Evolutionary conservation across 495 filamentous ascomycete genomes (phyloP), one percentile per base, ranked within the genome.

Genomic region (Aspergillus heteromorphus): DNA sequence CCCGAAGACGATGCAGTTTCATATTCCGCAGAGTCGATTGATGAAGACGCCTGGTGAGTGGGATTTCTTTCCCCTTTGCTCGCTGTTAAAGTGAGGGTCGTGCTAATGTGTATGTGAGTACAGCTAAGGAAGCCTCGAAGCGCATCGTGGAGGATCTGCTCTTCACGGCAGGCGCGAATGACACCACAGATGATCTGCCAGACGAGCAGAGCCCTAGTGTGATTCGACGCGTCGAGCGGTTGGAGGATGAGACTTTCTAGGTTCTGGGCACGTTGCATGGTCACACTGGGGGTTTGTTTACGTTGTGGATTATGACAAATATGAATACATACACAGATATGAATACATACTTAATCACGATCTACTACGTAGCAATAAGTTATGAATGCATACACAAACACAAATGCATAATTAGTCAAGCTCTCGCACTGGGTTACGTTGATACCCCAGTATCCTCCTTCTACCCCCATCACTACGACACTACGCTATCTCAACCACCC

Each of bases 1-100:
- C 31, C 93, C 93, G 0, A 96, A 96, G 73, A 99, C 93, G 21
- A 96, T 99, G 68, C 91, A 96, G 64, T 99, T 99, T 65, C 87
- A 90, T 61, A 76, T 99, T 53, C 92, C 92, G 52, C 87, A 90
- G 63, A 87, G 85, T 45, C 84, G 88, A 57, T 69, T 99, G 29
- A 70, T 99, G 73, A 91, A 93, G 61, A 99, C 93, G 20, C 93
- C 93, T 53, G 91, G 91, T 89, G 76, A 63, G 81, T 75, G 43
- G 11, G 14, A 40, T 49, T 54, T n/a, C 48, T 38, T 56, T 36
- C 23, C 29, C 55, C 45, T 56, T 31, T 38, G 25, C 41, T n/a
- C n/a, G 47, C 27, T 49, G 11, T 7, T 2, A 38, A 23, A 23
- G 6, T 17, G 10, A 31, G 9, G n/a, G 58, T 6, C 31, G 40